Percentiles rank a stretch among this genome's conserved stretches.
Conservation (phyloP, 2,329 filamentous ascomycete genomes). For the Talaromyces sp. region DNA sequence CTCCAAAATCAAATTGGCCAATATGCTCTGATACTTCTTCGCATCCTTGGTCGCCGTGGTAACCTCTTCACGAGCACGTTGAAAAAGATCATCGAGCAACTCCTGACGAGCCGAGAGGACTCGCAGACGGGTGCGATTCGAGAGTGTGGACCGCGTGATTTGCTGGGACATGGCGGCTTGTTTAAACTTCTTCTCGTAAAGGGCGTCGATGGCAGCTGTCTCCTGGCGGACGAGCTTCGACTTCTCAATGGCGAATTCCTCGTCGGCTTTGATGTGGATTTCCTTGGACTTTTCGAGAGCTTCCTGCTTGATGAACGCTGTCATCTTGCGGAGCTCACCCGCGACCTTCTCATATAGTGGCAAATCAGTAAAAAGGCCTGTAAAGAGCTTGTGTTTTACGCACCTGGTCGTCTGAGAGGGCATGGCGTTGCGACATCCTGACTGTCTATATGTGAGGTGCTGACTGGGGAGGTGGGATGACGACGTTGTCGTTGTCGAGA, state of each 20-base stretch:
- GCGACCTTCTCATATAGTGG: slow-evolving; percentile 64
- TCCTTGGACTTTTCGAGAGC: slow-evolving; percentile 94
- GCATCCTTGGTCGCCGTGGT: slow-evolving; percentile 55
- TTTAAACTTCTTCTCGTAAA: slow-evolving; percentile 99
- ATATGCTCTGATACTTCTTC: slow-evolving; percentile 66
- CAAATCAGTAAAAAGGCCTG: slow-evolving; percentile 17
- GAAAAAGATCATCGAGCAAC: slow-evolving; percentile 85
- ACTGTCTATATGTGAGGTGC: slow-evolving; percentile 30
- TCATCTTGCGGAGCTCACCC: slow-evolving; percentile 99
- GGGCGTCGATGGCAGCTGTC: slow-evolving; percentile 82
- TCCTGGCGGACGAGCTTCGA: slow-evolving; percentile 97
- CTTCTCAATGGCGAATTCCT: slow-evolving; percentile 99
- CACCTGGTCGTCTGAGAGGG: slow-evolving; percentile 97
- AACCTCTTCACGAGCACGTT: slow-evolving; percentile 71
- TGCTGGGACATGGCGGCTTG: slow-evolving; percentile 97
- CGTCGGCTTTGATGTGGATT: slow-evolving; percentile 96
- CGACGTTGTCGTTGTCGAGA: slow-evolving; percentile 1
- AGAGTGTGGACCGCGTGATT: slow-evolving; percentile 91
- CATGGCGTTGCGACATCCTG: slow-evolving; percentile 88
- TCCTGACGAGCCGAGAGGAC: slow-evolving; percentile 85
- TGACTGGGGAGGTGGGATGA: slow-evolving; percentile 23
- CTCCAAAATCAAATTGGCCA: slow-evolving; percentile 82
- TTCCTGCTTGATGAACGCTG: slow-evolving; percentile 98
- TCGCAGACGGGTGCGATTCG: slow-evolving; percentile 92
- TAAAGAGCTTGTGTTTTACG: slow-evolving; percentile 21